Base-by-base conservation (phyloP, 192 early-diverging fungal species). In the Entomortierella parvispora region DNA sequence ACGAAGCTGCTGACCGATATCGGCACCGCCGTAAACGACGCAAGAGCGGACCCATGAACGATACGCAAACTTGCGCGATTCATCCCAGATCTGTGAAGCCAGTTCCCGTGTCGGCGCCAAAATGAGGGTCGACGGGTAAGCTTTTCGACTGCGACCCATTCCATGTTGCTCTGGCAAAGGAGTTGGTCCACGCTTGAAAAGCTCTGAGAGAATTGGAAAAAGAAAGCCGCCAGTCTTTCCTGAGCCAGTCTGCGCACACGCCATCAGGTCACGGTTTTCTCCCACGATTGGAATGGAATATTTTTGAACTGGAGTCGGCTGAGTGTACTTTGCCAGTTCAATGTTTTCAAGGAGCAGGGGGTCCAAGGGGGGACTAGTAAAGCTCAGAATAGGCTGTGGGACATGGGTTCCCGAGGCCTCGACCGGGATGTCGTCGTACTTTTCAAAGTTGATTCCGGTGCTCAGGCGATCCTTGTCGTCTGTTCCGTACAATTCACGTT, bases 391-490 rank as follows among this genome's bases (percentile, higher is more conserved):
- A 11, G 88, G 83, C 67, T 89, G 84, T 20, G 92, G 92, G 33
- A 87, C 83, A 44, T 90, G 81, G 45, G 86, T 83, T 29, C 93
- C 93, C 11, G 90, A 89, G 23, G 93, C 94, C 68, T 98, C 95
- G 51, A 97, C 96, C 15, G 97, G 97, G 44, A 99, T 99, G 82
- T 99, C 94, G 66, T 98, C 96, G 83, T 99, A 99, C 82, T 96
- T 97, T 66, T 96, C 94, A 90, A 99, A 99, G 89, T 99, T 98
- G 80, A 99, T 99, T 59, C 97, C 97, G 57, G 93, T 94, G 68
- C 89, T 86, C 82, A 90, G 90, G 58, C 89, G 87, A 58, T 91
- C 88, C 80, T 87, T 85, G 63, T 94, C 92, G 43, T 97, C 92
- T 49, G 79, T 62, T 29, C 90, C 90, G 68, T 87, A 97, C 31